A percentile compares a stretch with the other conserved stretches of the same genome.
Conservation (phyloP, 352 stramenopile species). For the Phytophthora pinifolia region DNA sequence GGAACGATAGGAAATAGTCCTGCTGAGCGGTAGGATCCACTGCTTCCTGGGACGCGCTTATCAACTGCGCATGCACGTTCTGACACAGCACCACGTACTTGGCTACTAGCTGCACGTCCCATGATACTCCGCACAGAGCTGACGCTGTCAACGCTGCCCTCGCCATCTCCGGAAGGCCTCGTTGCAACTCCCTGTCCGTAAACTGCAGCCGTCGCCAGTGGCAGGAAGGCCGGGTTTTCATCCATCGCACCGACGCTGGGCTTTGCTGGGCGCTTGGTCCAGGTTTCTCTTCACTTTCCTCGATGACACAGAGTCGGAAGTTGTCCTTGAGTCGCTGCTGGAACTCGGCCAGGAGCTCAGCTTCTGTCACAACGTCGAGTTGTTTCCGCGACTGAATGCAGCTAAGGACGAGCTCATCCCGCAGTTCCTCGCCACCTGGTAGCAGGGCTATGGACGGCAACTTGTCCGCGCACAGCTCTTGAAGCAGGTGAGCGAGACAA, state of each 20-base stretch:
- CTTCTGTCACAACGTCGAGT: conserved; percentile 38
- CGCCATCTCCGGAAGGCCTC: conserved; percentile 13
- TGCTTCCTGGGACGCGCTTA: background rate
- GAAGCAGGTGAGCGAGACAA: conserved; percentile 24
- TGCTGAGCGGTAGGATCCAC: conserved; percentile 16
- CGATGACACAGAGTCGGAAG: conserved; percentile 47
- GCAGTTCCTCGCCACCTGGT: conserved; percentile 30
- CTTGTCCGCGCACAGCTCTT: conserved; percentile 38
- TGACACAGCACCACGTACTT: conserved; percentile 14
- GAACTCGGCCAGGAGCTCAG: conserved; percentile 34
- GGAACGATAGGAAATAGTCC: conserved; percentile 30
- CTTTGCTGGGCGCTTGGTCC: background rate
- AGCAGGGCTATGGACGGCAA: conserved; percentile 38
- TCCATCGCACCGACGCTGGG: conserved; percentile 7
- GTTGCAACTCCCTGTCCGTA: conserved; percentile 6
- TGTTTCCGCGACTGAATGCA: conserved; percentile 37
- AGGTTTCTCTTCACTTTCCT: conserved; percentile 4
- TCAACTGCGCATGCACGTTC: conserved; percentile 17
- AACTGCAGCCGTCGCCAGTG: conserved; percentile 27
- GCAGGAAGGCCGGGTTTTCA: conserved; percentile 27
- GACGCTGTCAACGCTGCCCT: conserved; percentile 10
- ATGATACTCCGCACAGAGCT: conserved; percentile 6
- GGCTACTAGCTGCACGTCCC: conserved; percentile 1
- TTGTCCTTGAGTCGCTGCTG: conserved; percentile 35
- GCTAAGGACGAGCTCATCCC: conserved; percentile 31